Conservation (phyloP, 2,329 filamentous ascomycete genomes). For the Sporothrix inflata region DNA sequence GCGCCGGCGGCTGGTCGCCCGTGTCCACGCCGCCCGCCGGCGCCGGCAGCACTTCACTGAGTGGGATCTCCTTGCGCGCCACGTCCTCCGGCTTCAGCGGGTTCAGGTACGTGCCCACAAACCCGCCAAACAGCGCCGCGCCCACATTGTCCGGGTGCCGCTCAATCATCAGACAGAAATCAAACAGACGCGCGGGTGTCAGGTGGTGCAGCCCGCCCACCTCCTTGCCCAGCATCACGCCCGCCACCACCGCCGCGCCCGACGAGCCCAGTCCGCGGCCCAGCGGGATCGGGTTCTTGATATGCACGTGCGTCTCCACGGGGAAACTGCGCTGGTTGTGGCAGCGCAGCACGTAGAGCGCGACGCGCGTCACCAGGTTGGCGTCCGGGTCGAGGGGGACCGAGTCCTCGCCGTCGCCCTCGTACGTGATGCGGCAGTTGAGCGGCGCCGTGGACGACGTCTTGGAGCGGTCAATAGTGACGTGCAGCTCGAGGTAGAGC, state of each 20-base stretch:
- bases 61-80: conserved; percentile 87
- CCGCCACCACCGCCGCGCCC: conserved; percentile 91
- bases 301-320: conserved; percentile 83
- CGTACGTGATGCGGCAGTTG: conserved; percentile 90
- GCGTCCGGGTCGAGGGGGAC: conserved; percentile 82
- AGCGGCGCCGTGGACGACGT: conserved; percentile 62
- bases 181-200: conserved; percentile 80
- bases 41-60: conserved; percentile 88
- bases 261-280: conserved; percentile 93
- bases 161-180: conserved; percentile 98
- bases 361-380: conserved; percentile 93
- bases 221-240: conserved; percentile 89
- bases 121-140: conserved; percentile 91
- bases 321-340: conserved; percentile 86
- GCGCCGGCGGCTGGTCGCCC: conserved; percentile 80
- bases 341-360: conserved; percentile 91
- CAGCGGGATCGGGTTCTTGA: conserved; percentile 92
- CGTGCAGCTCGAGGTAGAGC: conserved; percentile 86
- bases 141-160: conserved; percentile 94
- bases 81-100: conserved; percentile 87
- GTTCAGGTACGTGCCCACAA: conserved; percentile 95
- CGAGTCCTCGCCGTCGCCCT: conserved; percentile 72
- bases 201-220: conserved; percentile 77
- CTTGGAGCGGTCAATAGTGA: conserved; percentile 70
- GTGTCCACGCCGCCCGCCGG: conserved; percentile 92